These are phyloP conservation scores for Emydomyces testavorans DNA, from an alignment of 2,329 filamentous ascomycete genomes.

Conservation along the genomic window DNA sequence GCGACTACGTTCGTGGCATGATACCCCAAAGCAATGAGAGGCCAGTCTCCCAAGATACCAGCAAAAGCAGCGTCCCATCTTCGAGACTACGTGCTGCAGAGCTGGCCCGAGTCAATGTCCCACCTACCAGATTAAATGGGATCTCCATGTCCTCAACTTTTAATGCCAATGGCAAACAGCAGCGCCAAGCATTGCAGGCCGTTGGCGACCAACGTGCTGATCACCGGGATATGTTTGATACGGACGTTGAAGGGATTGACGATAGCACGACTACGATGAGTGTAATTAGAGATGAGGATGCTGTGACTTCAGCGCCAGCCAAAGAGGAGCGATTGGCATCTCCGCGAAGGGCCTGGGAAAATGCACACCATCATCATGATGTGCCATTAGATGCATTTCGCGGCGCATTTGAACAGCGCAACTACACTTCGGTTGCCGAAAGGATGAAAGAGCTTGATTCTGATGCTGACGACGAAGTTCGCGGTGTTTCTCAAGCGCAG, in stretches of 20 bases:
- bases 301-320: constrained; percentile 10
- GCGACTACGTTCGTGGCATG: constrained; percentile 30
- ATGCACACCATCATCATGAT: background rate
- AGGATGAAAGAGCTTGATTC: constrained; percentile 29
- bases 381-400: constrained; percentile 3
- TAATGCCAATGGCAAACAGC: background rate
- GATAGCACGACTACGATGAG: constrained; percentile 35
- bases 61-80: constrained; percentile 12
- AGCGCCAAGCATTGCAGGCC: background rate
- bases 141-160: background rate
- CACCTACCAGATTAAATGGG: constrained; percentile 21
- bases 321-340: constrained; percentile 7
- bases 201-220: background rate
- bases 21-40: constrained; percentile 9
- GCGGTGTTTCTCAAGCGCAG: constrained; percentile 21
- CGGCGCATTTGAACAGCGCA: constrained; percentile 8
- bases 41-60: constrained; percentile 25
- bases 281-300: constrained; percentile 28
- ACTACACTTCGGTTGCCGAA: constrained; percentile 22
- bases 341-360: constrained; percentile 12
- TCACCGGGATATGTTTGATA: constrained; percentile 32
- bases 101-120: constrained; percentile 27
- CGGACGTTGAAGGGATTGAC: constrained; percentile 35
- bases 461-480: constrained; percentile 26
- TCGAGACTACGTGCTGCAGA: constrained; percentile 27